Evolutionary conservation across 257 asterid genomes (phyloP), one percentile per base, ranked within the genome.

Genomic region (Petrea volubilis): DNA sequence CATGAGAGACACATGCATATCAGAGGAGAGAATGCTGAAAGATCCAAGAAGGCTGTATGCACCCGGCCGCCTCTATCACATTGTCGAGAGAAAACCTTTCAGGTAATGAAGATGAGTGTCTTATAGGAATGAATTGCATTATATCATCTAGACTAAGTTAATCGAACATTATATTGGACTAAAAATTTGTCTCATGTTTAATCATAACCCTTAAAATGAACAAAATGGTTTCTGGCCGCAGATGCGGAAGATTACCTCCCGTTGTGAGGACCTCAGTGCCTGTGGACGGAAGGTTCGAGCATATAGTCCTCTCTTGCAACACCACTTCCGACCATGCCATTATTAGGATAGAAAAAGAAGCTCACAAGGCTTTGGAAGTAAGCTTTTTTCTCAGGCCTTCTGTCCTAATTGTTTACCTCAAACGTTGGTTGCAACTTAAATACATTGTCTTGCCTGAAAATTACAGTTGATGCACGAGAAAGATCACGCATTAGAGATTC

Each of bases 281-380:
- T 0, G 97, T 92, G 64, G 96, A 90, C 60, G 98, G 97, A 74
- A 88, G 96, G 76, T 92, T 92, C 51, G 98, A 92, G 89, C 97
- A 90, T 53, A 88, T 92, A 73, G 90, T 92, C 76, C 95, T 92
- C 53, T 90, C 96, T 31, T 90, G 96, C 64, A 90, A 92, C 44
- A 93, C 98, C 57, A 90, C 97, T 67, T 90, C 98, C 13, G 98
- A 92, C 68, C 96, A 92, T 74, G 97, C 93, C 77, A 84, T 92
- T 75, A 67, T 92, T 60, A 88, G 96, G 87, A 92, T 92, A 34
- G 91, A 88, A 85, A 85, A 77, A 77, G 98, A 90, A 92, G 85
- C 98, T 28, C 78, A 69, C 20, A 74, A 69, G 68, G 97, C 98
- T 38, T 70, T 92, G 60, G 85, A 82, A 74, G 98, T 90, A 79